Evolutionary conservation across 2,329 filamentous ascomycete genomes (phyloP).

Genomic region (Colletotrichum limetticola): DNA sequence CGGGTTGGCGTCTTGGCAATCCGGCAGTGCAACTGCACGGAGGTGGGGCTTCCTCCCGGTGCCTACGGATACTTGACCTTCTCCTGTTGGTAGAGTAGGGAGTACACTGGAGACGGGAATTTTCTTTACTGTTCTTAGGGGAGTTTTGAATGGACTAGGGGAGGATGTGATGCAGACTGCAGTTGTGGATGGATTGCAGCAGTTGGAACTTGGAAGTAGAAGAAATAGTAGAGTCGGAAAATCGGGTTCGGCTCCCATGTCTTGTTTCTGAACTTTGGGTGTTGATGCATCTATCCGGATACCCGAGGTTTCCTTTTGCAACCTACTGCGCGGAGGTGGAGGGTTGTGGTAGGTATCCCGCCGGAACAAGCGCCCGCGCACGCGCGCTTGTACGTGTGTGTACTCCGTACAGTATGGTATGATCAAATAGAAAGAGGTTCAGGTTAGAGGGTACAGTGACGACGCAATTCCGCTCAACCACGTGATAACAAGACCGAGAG

Average conservation of each 20-base stretch:
- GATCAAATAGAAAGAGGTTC: too few relatives aligned
- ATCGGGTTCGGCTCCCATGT: too few relatives aligned
- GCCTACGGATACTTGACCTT: neutral
- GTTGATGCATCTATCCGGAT: neutral
- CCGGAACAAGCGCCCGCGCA: neutral
- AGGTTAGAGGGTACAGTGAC: too few relatives aligned
- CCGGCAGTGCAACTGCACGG: conserved; percentile 28
- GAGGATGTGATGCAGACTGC: too few relatives aligned
- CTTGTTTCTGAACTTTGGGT: too few relatives aligned
- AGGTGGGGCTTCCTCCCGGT: neutral
- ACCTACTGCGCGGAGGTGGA: neutral
- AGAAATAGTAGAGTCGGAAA: too few relatives aligned
- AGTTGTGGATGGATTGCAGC: too few relatives aligned
- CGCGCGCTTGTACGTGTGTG: neutral
- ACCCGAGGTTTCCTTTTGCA: neutral
- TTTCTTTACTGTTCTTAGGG: neutral
- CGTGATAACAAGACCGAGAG: neutral
- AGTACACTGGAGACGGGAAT: neutral
- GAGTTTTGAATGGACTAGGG: too few relatives aligned
- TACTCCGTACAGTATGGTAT: too few relatives aligned
- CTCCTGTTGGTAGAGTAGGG: neutral
- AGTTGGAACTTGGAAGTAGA: too few relatives aligned
- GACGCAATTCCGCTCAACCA: neutral
- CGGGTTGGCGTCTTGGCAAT: conserved; percentile 30
- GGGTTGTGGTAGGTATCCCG: neutral